Conservation (phyloP, 2,329 filamentous ascomycete genomes). For the Setomelanomma holmii region DNA sequence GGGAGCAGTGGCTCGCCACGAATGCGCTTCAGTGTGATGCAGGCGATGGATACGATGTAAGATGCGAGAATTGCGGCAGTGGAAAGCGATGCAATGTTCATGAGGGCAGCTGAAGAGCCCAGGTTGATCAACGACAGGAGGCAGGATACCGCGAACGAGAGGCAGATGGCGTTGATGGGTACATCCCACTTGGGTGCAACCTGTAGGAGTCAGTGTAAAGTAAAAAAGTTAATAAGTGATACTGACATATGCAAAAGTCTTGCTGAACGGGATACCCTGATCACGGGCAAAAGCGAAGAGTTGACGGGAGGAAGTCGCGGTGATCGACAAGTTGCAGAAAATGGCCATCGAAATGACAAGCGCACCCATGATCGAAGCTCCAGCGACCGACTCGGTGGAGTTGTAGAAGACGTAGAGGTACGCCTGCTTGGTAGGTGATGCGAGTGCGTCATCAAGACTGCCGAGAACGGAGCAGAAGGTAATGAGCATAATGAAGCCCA, state of each 20-base stretch:
- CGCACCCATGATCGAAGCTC: constrained; percentile 15
- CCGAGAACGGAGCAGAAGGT: constrained; percentile 29
- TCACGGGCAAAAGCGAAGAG: constrained; percentile 2
- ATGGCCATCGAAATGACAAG: constrained; percentile 24
- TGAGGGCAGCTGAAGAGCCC: constrained; percentile 33
- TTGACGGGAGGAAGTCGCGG: constrained; percentile 21
- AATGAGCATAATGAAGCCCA: constrained; percentile 45
- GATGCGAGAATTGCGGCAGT: constrained; percentile 24
- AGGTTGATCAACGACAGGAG: constrained; percentile 39
- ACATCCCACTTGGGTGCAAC: constrained; percentile 26
- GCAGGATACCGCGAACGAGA: constrained; percentile 25
- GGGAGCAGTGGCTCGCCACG: constrained; percentile 52
- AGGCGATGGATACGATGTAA: constrained; percentile 53
- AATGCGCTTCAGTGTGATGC: constrained; percentile 53
- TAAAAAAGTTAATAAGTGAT: constrained; percentile 46
- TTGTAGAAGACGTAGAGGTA: constrained; percentile 23
- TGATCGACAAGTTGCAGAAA: constrained; percentile 17
- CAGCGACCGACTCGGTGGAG: constrained; percentile 11
- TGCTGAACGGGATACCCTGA: not conserved
- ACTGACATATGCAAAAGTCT: constrained; percentile 28
- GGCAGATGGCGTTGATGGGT: constrained; percentile 29
- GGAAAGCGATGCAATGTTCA: constrained; percentile 22
- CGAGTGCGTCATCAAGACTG: not conserved
- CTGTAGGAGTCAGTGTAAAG: constrained; percentile 5
- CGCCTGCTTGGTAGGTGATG: constrained; percentile 13